Conservation (phyloP, 2,329 filamentous ascomycete genomes). For the Colletotrichum sp. region DNA sequence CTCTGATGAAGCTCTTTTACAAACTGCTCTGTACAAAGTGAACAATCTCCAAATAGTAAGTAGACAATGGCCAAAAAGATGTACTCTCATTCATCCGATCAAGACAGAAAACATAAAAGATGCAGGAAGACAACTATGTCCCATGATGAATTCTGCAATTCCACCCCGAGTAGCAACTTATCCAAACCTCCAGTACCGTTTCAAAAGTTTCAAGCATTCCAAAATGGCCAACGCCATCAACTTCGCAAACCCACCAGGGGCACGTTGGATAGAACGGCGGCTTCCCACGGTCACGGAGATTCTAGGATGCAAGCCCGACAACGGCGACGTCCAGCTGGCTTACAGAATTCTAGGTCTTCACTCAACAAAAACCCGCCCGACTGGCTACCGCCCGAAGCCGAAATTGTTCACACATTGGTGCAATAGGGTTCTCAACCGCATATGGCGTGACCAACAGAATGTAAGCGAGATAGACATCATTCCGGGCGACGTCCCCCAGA, state of each 20-base stretch:
- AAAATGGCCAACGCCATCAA: neutral
- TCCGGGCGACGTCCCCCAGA: neutral
- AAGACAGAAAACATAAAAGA: neutral
- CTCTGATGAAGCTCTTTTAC: neutral
- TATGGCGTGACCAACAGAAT: neutral
- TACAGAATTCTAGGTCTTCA: neutral
- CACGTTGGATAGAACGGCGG: neutral
- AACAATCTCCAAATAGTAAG: neutral
- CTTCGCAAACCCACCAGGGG: neutral
- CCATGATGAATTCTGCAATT: neutral
- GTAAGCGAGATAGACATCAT: fast-evolving
- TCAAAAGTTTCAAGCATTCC: neutral
- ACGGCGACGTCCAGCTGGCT: neutral
- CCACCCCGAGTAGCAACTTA: neutral
- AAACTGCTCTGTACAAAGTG: neutral
- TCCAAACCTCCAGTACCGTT: neutral
- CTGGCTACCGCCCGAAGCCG: neutral
- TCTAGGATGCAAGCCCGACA: neutral
- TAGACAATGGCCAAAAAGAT: neutral
- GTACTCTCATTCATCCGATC: neutral
- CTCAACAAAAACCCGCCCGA: neutral
- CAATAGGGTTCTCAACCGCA: neutral
- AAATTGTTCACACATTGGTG: neutral
- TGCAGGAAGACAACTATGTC: neutral
- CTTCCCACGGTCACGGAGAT: neutral